Conservation (phyloP, 345 rosid genomes). For the Salix arbutifolia region DNA sequence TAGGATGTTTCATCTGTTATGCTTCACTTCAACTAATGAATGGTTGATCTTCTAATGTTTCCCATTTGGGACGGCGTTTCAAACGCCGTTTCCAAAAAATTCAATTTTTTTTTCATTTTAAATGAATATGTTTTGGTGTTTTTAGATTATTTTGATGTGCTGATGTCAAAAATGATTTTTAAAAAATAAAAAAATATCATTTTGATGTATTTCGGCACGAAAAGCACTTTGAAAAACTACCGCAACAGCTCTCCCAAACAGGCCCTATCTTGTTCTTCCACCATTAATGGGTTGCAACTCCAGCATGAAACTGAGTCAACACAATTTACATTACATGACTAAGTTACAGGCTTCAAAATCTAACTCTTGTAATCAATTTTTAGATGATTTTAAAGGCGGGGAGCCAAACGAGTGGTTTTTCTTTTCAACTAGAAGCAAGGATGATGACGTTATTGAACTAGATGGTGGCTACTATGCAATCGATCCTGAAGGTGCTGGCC, state of each 20-base stretch:
- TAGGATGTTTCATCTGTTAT: too few relatives aligned
- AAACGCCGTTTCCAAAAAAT: too few relatives aligned
- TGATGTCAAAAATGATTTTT: too few relatives aligned
- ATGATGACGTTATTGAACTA: not conserved
- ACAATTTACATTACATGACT: not conserved
- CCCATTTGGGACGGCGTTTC: too few relatives aligned
- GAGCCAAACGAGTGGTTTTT: not conserved
- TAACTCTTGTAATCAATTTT: not conserved
- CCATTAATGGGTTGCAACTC: not conserved
- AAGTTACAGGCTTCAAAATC: not conserved
- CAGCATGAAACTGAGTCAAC: not conserved
- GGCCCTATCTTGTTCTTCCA: not conserved
- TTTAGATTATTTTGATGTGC: too few relatives aligned
- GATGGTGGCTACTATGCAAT: not conserved
- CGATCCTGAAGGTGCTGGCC: not conserved
- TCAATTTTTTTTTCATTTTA: too few relatives aligned
- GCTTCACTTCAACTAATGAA: too few relatives aligned
- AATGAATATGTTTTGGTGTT: too few relatives aligned
- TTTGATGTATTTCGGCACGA: too few relatives aligned
- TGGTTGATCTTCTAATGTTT: not conserved
- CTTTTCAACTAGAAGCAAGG: not conserved
- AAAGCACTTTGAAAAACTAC: too few relatives aligned
- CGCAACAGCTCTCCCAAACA: too few relatives aligned
- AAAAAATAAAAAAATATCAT: too few relatives aligned
- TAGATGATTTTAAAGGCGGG: not conserved